Conservation (phyloP, 2,329 filamentous ascomycete genomes). For the Penicillium brevicompactum region DNA sequence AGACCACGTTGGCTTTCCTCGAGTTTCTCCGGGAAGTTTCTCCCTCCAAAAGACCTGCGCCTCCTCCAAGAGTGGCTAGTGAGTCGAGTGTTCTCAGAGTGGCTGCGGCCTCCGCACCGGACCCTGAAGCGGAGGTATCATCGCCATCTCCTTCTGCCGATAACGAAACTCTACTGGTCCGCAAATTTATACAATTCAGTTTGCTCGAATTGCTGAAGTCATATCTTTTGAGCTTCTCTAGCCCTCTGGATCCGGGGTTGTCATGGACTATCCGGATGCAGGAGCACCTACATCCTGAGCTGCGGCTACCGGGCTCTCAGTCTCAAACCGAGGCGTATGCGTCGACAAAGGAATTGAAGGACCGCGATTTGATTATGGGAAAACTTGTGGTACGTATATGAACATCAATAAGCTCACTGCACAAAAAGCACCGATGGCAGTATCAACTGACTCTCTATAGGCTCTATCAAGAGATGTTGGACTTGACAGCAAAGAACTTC, state of each 20-base stretch:
- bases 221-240: conserved; percentile 52
- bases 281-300: conserved; percentile 58
- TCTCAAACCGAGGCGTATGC: conserved; percentile 57
- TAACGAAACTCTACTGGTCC: conserved; percentile 55
- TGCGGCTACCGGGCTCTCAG: conserved; percentile 52
- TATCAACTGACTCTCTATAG: conserved; percentile 14
- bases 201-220: conserved; percentile 64
- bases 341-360: conserved; percentile 51
- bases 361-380: conserved; percentile 58
- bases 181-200: conserved; percentile 63
- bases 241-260: conserved; percentile 42
- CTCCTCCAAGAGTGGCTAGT: conserved; percentile 61
- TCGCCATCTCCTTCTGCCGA: conserved; percentile 39
- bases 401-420: background rate
- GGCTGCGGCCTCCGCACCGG: conserved; percentile 48
- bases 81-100: conserved; percentile 44
- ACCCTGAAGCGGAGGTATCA: conserved; percentile 58
- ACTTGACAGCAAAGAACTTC: conserved; percentile 51
- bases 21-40: conserved; percentile 61
- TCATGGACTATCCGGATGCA: conserved; percentile 54
- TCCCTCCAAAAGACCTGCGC: conserved; percentile 59
- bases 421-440: no score
- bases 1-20: conserved; percentile 59
- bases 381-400: conserved; percentile 52
- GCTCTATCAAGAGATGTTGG: conserved; percentile 59